phyloP scores from a whole-genome alignment of 257 asterid genomes.

The Paraleonurus japonicus region DNA sequence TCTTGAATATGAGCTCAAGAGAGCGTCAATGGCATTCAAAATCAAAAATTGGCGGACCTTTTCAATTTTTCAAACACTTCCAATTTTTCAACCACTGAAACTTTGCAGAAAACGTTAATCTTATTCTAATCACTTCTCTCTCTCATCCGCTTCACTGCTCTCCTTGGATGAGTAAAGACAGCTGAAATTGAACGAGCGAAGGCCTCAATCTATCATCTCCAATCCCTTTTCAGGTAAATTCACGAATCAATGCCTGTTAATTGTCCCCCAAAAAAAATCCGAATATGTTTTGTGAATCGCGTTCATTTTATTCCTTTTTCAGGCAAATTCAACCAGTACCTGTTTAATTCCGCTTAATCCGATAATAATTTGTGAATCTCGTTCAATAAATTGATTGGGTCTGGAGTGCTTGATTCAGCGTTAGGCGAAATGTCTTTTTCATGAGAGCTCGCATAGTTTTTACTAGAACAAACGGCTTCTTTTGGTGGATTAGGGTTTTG shows the following conservation, averaged over 20 bases:
- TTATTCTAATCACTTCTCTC: slow-evolving; percentile 30
- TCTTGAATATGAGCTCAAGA: neutral
- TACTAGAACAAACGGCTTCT: slow-evolving; percentile 13
- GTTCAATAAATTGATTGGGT: slow-evolving; percentile 9
- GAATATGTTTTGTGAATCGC: slow-evolving; percentile 10
- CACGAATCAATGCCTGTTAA: slow-evolving; percentile 9
- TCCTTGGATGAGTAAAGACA: slow-evolving; percentile 1
- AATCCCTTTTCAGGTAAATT: slow-evolving; percentile 34
- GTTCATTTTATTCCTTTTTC: slow-evolving; percentile 14
- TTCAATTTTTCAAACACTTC: slow-evolving; percentile 16
- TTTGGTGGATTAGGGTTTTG: slow-evolving; percentile 16
- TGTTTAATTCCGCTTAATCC: neutral
- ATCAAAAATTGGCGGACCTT: neutral
- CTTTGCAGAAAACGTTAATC: neutral
- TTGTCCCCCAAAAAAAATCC: neutral
- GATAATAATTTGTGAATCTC: neutral
- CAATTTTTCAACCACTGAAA: neutral
- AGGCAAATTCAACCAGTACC: slow-evolving; percentile 27
- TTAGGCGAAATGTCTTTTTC: slow-evolving; percentile 22
- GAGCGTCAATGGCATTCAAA: slow-evolving; percentile 10
- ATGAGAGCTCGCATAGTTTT: slow-evolving; percentile 22
- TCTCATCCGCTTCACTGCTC: slow-evolving; percentile 15
- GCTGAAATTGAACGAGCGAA: slow-evolving; percentile 14
- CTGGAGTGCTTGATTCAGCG: slow-evolving; percentile 12
- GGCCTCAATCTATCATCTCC: slow-evolving; percentile 7